These are phyloP conservation scores for Cladosporium velox DNA, from an alignment of 2,329 filamentous ascomycete species.

Conservation along the genomic window DNA sequence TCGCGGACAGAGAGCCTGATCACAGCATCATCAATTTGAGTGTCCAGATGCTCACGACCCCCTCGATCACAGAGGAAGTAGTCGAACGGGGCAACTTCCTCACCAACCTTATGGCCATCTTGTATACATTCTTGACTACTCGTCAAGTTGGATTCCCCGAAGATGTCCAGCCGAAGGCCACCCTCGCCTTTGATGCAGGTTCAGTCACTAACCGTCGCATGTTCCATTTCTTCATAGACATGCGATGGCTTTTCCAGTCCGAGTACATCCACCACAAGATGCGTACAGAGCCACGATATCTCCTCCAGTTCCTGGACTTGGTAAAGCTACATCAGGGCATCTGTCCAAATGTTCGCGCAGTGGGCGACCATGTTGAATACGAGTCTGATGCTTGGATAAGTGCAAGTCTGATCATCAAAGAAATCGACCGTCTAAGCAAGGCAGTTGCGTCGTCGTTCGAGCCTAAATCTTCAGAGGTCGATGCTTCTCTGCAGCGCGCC, in stretches of 20 bases:
- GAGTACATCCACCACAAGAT: conserved; percentile 84
- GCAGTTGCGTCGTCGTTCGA: conserved; percentile 87
- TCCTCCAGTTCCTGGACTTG: conserved; percentile 91
- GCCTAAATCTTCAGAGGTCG: conserved; percentile 52
- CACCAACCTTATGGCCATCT: conserved; percentile 89
- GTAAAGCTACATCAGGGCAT: conserved; percentile 97
- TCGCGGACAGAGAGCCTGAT: conserved; percentile 93
- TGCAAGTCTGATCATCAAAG: conserved; percentile 87
- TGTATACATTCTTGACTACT: conserved; percentile 96
- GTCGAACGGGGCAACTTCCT: conserved; percentile 94
- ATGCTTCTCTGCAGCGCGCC: conserved; percentile 64
- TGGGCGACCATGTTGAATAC: conserved; percentile 96
- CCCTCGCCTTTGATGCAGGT: conserved; percentile 88
- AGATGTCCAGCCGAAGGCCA: conserved; percentile 81
- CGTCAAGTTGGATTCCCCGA: conserved; percentile 92
- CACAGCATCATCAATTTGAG: conserved; percentile 98
- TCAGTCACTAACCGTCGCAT: conserved; percentile 93
- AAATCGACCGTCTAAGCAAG: conserved; percentile 89
- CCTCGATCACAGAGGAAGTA: conserved; percentile 93
- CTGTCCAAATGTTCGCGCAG: conserved; percentile 86
- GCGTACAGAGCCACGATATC: conserved; percentile 79
- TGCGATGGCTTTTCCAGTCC: conserved; percentile 87
- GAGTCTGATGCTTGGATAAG: conserved; percentile 98
- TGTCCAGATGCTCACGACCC: conserved; percentile 92
- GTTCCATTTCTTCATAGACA: conserved; percentile 96